Percentiles rank a stretch among this genome's conserved stretches.
These are phyloP conservation scores for Monosporascus sp. DNA, from an alignment of 2,329 filamentous ascomycete species.

Conservation along the genomic window DNA sequence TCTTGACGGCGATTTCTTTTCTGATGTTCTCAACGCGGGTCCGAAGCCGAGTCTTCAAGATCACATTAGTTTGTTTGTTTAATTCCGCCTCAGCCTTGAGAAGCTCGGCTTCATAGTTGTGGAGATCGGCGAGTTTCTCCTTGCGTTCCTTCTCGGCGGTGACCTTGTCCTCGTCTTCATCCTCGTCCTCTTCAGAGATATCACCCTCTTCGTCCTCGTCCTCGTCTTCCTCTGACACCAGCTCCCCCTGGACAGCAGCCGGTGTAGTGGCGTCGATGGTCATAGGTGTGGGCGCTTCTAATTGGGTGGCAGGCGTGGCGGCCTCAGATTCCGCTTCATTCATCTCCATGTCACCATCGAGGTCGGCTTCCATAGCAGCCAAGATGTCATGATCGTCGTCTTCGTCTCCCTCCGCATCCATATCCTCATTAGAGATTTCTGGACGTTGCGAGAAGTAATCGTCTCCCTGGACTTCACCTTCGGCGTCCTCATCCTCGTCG, in stretches of 20 bases:
- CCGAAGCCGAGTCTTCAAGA: slow-evolving; percentile 46
- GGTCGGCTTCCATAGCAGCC: slow-evolving; percentile 27
- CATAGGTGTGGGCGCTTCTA: slow-evolving; percentile 41
- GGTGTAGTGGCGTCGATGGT: slow-evolving; percentile 40
- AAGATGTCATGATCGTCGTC: slow-evolving; percentile 34
- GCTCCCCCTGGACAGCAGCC: slow-evolving; percentile 36
- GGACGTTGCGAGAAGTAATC: slow-evolving; percentile 31
- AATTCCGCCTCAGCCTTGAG: slow-evolving; percentile 39
- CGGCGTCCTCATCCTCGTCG: slow-evolving; percentile 41
- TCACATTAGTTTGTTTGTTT: slow-evolving; percentile 37
- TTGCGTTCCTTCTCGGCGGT: slow-evolving; percentile 49
- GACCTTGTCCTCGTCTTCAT: slow-evolving; percentile 47
- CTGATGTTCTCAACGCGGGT: slow-evolving; percentile 41
- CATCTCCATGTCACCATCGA: slow-evolving; percentile 29
- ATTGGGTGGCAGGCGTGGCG: slow-evolving; percentile 37
- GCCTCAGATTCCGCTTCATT: slow-evolving; percentile 20
- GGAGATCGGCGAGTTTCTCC: slow-evolving; percentile 49
- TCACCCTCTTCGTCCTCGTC: slow-evolving; percentile 38
- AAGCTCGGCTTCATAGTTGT: slow-evolving; percentile 39
- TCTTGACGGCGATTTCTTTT: slow-evolving; percentile 33
- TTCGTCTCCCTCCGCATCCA: slow-evolving; percentile 38
- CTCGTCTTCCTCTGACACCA: slow-evolving; percentile 41
- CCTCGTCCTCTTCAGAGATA: slow-evolving; percentile 45
- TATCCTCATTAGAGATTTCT: slow-evolving; percentile 57
- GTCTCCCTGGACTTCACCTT: slow-evolving; percentile 52